These are phyloP conservation scores for Stagonosporopsis rhizophila DNA, from an alignment of 2,329 filamentous ascomycete genomes.

Conservation along the genomic window DNA sequence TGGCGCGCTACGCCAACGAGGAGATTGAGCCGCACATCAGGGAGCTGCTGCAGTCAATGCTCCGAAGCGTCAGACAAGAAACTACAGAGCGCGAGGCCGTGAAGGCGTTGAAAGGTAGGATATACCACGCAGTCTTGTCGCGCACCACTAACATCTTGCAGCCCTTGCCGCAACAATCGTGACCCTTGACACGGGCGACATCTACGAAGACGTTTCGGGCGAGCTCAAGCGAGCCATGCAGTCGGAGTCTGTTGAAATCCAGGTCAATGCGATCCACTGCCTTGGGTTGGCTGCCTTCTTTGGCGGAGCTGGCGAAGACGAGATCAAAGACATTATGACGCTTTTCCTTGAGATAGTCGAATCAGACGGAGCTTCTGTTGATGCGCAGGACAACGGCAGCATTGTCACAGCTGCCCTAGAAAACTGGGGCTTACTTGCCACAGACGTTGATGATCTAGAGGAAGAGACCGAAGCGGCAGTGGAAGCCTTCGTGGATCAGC, in stretches of 20 bases:
- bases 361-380: slow-evolving; percentile 76
- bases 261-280: slow-evolving; percentile 75
- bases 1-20: slow-evolving; percentile 70
- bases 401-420: slow-evolving; percentile 78
- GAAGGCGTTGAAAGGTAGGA: slow-evolving; percentile 69
- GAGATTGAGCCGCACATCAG: slow-evolving; percentile 65
- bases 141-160: slow-evolving; percentile 28
- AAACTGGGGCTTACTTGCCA: slow-evolving; percentile 82
- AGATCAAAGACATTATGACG: slow-evolving; percentile 74
- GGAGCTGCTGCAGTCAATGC: slow-evolving; percentile 70
- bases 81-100: slow-evolving; percentile 72
- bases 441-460: slow-evolving; percentile 76
- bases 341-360: slow-evolving; percentile 79
- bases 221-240: slow-evolving; percentile 69
- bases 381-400: slow-evolving; percentile 72
- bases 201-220: slow-evolving; percentile 68
- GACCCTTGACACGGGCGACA: slow-evolving; percentile 68
- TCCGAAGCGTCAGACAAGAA: slow-evolving; percentile 74
- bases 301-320: slow-evolving; percentile 73
- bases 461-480: slow-evolving; percentile 74
- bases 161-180: slow-evolving; percentile 75
- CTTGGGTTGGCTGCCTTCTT: slow-evolving; percentile 77
- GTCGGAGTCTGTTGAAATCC: slow-evolving; percentile 69
- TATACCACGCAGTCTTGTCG: neutral
- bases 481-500: slow-evolving; percentile 84